These are phyloP conservation scores for Aspergillus melleus DNA, from an alignment of 2,329 filamentous ascomycete genomes.

Conservation along the genomic window DNA sequence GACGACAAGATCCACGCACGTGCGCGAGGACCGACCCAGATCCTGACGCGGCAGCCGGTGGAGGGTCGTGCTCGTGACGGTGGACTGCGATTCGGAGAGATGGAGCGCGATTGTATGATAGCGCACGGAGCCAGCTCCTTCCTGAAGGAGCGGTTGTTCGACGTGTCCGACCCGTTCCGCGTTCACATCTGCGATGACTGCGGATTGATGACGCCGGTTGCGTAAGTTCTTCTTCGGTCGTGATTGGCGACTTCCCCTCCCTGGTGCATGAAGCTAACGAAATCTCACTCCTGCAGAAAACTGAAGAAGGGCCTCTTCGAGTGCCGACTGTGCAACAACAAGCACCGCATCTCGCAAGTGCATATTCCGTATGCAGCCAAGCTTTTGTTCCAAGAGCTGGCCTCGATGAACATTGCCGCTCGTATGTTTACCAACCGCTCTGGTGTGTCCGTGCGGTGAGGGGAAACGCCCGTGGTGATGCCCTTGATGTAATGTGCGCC, in stretches of 20 bases:
- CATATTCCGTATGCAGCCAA: slow-evolving; percentile 98
- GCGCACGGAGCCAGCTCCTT: slow-evolving; percentile 97
- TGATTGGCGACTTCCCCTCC: slow-evolving; percentile 9
- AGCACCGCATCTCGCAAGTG: slow-evolving; percentile 96
- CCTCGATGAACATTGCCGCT: slow-evolving; percentile 97
- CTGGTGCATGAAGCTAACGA: slow-evolving; percentile 21
- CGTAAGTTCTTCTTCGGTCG: slow-evolving; percentile 65
- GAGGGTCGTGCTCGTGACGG: slow-evolving; percentile 98
- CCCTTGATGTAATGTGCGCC: not conserved
- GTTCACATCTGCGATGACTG: slow-evolving; percentile 99
- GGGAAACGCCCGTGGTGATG: not conserved
- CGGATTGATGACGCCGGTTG: slow-evolving; percentile 97
- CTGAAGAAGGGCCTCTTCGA: slow-evolving; percentile 95
- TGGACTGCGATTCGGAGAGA: slow-evolving; percentile 98
- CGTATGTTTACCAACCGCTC: slow-evolving; percentile 85
- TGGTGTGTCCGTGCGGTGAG: slow-evolving; percentile 44
- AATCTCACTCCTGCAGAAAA: slow-evolving; percentile 58
- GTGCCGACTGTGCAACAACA: slow-evolving; percentile 97
- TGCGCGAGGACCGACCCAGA: slow-evolving; percentile 93
- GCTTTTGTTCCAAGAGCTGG: slow-evolving; percentile 95
- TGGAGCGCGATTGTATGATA: slow-evolving; percentile 99
- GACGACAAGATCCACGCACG: slow-evolving; percentile 99
- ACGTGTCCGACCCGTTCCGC: slow-evolving; percentile 95
- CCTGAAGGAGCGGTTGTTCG: slow-evolving; percentile 94
- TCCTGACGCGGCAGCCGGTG: slow-evolving; percentile 93